These are phyloP conservation scores for Solanum medicagineum DNA, from an alignment of 257 asterid species.

Conservation along the genomic window DNA sequence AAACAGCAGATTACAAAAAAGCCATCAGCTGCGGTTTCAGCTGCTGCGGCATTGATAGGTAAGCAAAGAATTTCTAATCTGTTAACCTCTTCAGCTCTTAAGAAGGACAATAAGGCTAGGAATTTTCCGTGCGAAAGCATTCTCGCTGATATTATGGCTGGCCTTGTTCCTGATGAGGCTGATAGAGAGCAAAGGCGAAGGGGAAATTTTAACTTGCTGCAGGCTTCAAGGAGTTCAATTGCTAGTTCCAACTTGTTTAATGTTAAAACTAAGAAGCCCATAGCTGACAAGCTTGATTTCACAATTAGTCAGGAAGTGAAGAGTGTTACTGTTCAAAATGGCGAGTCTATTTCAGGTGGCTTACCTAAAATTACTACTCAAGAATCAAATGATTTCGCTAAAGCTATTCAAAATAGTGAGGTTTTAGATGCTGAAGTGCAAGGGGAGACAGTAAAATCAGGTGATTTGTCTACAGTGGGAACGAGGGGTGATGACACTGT, in stretches of 20 bases:
- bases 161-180: slow-evolving; percentile 76
- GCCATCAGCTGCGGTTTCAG: slow-evolving; percentile 47
- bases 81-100: slow-evolving; percentile 73
- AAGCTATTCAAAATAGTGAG: slow-evolving; percentile 2
- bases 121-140: slow-evolving; percentile 59
- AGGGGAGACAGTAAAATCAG: slow-evolving; percentile 13
- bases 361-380: slow-evolving; percentile 1
- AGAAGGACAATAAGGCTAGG: slow-evolving; percentile 40
- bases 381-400: background rate
- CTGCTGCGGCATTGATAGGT: slow-evolving; percentile 80
- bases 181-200: slow-evolving; percentile 75
- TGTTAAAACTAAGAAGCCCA: slow-evolving; percentile 34
- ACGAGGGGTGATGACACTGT: slow-evolving; percentile 8
- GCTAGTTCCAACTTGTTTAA: slow-evolving; percentile 7
- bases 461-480: slow-evolving; percentile 6
- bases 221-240: slow-evolving; percentile 5
- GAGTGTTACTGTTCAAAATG: slow-evolving; percentile 5
- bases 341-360: slow-evolving; percentile 9
- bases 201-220: slow-evolving; percentile 12
- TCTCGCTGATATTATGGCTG: slow-evolving; percentile 83
- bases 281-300: slow-evolving; percentile 10
- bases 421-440: background rate
- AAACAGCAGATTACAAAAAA: slow-evolving; percentile 46
- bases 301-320: slow-evolving; percentile 12
- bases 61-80: slow-evolving; percentile 71